phyloP scores from a whole-genome alignment of 1,284 basidiomycete species.

The Macrocybe sp. region DNA sequence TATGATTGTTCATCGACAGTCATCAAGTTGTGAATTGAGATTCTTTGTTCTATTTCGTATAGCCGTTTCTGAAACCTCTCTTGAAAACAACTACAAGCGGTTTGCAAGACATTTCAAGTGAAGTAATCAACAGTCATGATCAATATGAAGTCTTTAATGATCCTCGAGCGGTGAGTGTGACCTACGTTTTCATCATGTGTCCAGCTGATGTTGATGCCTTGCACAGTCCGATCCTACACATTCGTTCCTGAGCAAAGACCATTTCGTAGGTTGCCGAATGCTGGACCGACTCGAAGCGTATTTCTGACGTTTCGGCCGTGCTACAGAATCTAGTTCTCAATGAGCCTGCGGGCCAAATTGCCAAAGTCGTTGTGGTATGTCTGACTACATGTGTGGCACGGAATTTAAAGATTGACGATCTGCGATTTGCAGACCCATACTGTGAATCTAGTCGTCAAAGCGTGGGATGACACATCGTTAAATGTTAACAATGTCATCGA shows the following conservation, averaged over 20 bases:
- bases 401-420: background rate
- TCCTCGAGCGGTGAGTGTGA: constrained; percentile 55
- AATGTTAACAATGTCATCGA: constrained; percentile 60
- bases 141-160: constrained; percentile 85
- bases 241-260: constrained; percentile 78
- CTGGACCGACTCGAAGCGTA: background rate
- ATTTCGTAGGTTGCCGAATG: constrained; percentile 52
- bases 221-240: constrained; percentile 79
- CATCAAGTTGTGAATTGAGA: background rate
- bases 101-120: constrained; percentile 58
- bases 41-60: constrained; percentile 10
- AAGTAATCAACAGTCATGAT: constrained; percentile 77
- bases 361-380: constrained; percentile 62
- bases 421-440: constrained; percentile 41
- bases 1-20: constrained; percentile 16
- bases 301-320: background rate
- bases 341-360: constrained; percentile 75
- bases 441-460: constrained; percentile 64
- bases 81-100: constrained; percentile 61
- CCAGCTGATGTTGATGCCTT: background rate
- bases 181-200: background rate
- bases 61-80: constrained; percentile 77
- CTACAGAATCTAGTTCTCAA: constrained; percentile 67
- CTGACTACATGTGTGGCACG: background rate
- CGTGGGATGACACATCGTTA: constrained; percentile 75